Percentiles rank a stretch among this genome's conserved stretches.
Conservation (phyloP, 495 filamentous ascomycete genomes). For the Aspergillus sclerotioniger region DNA sequence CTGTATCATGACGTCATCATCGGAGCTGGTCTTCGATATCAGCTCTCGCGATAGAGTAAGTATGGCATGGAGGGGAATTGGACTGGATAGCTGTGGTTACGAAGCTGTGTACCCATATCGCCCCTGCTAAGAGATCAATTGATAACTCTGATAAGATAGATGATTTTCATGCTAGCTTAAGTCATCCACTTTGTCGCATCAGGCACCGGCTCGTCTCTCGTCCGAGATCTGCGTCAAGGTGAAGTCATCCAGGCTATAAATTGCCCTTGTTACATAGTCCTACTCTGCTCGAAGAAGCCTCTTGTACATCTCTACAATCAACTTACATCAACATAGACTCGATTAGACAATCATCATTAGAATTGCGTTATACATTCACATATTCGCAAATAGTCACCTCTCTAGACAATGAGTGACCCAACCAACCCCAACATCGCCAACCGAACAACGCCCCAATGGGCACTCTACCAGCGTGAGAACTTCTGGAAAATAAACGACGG, state of each 20-base stretch:
- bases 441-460: slow-evolving; percentile 59
- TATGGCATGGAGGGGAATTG: too few relatives aligned
- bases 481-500: slow-evolving; percentile 59
- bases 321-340: neutral
- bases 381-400: too few relatives aligned
- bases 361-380: too few relatives aligned
- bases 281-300: too few relatives aligned
- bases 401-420: slow-evolving; percentile 51
- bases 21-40: neutral
- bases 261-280: slow-evolving; percentile 6
- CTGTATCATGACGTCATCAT: slow-evolving; percentile 3
- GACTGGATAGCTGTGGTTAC: too few relatives aligned
- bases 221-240: slow-evolving; percentile 28
- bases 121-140: neutral
- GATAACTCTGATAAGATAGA: neutral
- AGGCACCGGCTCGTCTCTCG: neutral
- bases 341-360: too few relatives aligned
- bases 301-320: neutral
- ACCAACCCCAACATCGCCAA: slow-evolving; percentile 55
- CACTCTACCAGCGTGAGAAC: slow-evolving; percentile 59
- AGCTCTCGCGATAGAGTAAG: neutral
- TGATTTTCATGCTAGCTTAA: neutral
- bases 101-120: neutral
- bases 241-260: slow-evolving; percentile 29
- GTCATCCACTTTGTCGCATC: neutral